Evolutionary conservation across 805 yeast genomes (phyloP), one percentile per base, ranked within the genome.

Genomic region (Jamesozyma hellenica): DNA sequence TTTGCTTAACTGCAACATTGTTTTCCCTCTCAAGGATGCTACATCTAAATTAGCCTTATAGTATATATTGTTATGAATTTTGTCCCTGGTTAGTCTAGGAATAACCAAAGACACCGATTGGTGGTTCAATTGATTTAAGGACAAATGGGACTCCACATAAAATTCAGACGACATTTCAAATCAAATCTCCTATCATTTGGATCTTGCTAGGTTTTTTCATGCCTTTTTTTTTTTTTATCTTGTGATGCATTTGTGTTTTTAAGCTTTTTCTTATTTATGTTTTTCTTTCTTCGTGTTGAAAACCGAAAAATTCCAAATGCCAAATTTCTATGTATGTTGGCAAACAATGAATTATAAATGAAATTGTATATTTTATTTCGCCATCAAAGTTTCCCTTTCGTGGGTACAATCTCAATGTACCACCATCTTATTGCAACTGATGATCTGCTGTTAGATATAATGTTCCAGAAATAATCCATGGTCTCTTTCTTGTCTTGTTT

Each of bases 71-170:
- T 50, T 50, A 36, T 58, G 61, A 12, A 60, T 50, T 35, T 47
- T 54, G 23, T 52, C 56, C 39, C 64, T 48, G 3, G 57, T 48
- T 16, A 60, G 19, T 23, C 60, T 48, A 13, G 63, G 64, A 9
- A 60, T 52, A 37, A 55, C 55, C 18, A 57, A 35, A 9, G 64
- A 59, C 1, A 58, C 60, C 1, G 63, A 59, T 32, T 56, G 61
- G 30, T 56, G 50, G 31, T 59, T 59, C 36, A 59, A 32, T 37
- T 52, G 53, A 39, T 59, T 59, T 14, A 32, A 30, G 4, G 63
- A 58, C 3, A 59, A 34, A 38, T 42, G 44, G 3, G 56, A 53
- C 34, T 59, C 64, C 5, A 58, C 48, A 18, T 51, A 50, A 39
- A 59, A 59, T 30, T 59, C 64, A 4, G 42, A 40, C 1, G 58